A percentile compares a stretch with the other conserved stretches of the same genome.
These are phyloP conservation scores for Annulohypoxylon nitens DNA, from an alignment of 495 filamentous ascomycete species.

Conservation along the genomic window DNA sequence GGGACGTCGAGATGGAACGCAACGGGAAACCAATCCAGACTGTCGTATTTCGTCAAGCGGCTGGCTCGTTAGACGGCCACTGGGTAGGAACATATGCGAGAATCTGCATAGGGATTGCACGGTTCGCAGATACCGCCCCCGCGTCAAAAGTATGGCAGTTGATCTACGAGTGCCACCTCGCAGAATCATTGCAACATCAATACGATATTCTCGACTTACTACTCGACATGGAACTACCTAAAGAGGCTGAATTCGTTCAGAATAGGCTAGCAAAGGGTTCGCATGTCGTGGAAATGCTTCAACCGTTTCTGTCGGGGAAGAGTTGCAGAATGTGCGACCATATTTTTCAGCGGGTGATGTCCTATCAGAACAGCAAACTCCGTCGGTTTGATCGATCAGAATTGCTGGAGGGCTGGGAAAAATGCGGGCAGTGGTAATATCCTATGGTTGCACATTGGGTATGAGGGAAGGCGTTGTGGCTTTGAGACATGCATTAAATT, in stretches of 20 bases:
- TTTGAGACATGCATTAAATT: background rate
- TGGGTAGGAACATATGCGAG: conserved; percentile 15
- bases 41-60: conserved; percentile 16
- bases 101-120: conserved; percentile 22
- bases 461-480: background rate
- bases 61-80: conserved; percentile 16
- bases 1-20: background rate
- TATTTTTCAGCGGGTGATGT: background rate
- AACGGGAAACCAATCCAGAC: background rate
- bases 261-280: background rate
- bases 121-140: conserved; percentile 1
- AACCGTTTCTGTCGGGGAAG: background rate
- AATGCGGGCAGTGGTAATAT: background rate
- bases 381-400: background rate
- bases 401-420: background rate
- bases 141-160: background rate
- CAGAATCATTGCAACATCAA: background rate
- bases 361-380: background rate
- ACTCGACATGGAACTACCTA: conserved; percentile 3
- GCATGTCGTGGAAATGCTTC: background rate
- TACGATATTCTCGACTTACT: conserved; percentile 30
- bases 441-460: background rate
- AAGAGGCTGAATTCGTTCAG: conserved; percentile 23
- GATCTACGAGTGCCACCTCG: conserved; percentile 17
- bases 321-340: background rate